Percentiles rank a stretch among this genome's conserved stretches.
Evolutionary conservation across 768 basidiomycete genomes (phyloP).

Genomic region (Multifurca ochricompacta): DNA sequence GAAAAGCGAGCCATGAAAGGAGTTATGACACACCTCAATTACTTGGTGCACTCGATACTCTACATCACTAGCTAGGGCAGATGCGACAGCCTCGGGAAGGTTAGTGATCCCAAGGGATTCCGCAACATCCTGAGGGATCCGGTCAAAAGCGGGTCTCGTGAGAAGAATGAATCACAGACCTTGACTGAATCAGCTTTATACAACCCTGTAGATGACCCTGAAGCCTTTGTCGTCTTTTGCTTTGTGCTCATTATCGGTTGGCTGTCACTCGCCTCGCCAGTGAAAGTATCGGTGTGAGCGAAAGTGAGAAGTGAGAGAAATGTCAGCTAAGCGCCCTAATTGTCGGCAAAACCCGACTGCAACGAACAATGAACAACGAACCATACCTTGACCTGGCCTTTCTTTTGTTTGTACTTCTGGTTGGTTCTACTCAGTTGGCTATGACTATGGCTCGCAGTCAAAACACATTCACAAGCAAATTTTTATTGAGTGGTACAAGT

Average conservation of each 20-base stretch:
- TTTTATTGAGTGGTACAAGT: no score
- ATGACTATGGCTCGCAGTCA: no score
- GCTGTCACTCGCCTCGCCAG: neutral
- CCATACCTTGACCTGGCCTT: no score
- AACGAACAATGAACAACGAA: no score
- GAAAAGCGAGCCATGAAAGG: neutral
- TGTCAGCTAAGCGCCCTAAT: neutral
- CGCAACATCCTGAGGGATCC: conserved; percentile 69
- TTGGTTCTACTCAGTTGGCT: no score
- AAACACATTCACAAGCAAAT: no score
- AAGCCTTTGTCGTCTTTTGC: conserved; percentile 15
- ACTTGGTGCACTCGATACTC: conserved; percentile 96
- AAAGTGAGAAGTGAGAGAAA: neutral
- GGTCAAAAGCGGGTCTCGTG: neutral
- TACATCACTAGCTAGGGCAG: conserved; percentile 87
- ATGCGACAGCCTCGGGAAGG: conserved; percentile 72
- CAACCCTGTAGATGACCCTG: conserved; percentile 13
- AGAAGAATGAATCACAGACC: conserved; percentile 3
- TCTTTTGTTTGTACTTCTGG: no score
- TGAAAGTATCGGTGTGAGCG: neutral
- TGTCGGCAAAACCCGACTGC: no score
- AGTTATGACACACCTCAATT: conserved; percentile 55
- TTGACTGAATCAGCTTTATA: conserved; percentile 22
- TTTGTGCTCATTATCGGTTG: conserved; percentile 13
- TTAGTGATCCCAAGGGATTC: conserved; percentile 74